Evolutionary conservation across 345 rosid genomes (phyloP), one percentile per base, ranked within the genome.

Genomic region (Nephelium lappaceum): DNA sequence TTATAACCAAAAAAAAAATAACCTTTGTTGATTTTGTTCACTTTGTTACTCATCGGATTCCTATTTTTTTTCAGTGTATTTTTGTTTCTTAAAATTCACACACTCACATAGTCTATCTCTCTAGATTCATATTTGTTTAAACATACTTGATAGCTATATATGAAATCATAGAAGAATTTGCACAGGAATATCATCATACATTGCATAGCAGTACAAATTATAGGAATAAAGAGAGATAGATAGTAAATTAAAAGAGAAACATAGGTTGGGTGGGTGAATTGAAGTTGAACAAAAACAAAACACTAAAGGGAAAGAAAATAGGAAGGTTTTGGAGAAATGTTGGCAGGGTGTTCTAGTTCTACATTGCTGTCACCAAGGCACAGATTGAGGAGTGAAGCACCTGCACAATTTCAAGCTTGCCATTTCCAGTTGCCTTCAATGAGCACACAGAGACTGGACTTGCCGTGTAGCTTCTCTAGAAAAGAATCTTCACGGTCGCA

Each of bases 321-420:
- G 87, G 82, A 78, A 84, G 83, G 66, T 78, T 85, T 74, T 89
- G 91, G 90, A 94, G 88, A 84, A 53, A 96, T 96, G 99, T 93
- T 96, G 99, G 98, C 98, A 80, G 98, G 99, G 87, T 93, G 97
- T 86, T 93, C 98, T 78, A 94, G 97, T 84, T 90, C 98, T 69
- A 83, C 98, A 91, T 82, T 96, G 91, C 80, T 94, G 90, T 96
- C 99, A 73, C 99, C 99, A 43, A 94, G 98, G 88, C 90, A 94
- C 86, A 91, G 98, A 91, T 91, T 96, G 81, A 96, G 93, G 89
- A 96, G 93, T 76, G 99, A 94, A 86, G 85, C 94, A 76, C 24
- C 93, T n/a, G 88, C 93, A 85, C 94, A 91, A 88, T 89, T 88
- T 81, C 93, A 85, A 83, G 90, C 92, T 86, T 91, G 92, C 77